These are phyloP conservation scores for Phytophthora ramorum DNA, from an alignment of 352 stramenopile species.

Conservation along the genomic window DNA sequence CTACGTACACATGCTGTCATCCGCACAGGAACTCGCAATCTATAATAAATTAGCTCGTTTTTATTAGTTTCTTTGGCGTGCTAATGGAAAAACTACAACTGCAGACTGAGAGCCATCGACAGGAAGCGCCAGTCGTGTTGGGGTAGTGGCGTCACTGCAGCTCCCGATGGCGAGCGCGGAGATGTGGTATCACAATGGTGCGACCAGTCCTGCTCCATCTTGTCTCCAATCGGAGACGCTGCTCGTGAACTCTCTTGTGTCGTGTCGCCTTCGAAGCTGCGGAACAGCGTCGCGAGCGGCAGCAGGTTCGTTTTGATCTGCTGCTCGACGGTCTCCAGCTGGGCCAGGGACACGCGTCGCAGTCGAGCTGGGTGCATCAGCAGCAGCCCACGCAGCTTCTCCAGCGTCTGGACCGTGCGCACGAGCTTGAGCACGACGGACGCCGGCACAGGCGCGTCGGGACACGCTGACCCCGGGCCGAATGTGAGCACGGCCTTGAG, in stretches of 20 bases:
- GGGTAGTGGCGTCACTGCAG: constrained; percentile 11
- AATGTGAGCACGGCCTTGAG: constrained; percentile 39
- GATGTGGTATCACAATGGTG: constrained; percentile 18
- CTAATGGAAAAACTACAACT: constrained; percentile 35
- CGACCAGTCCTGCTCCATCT: constrained; percentile 26
- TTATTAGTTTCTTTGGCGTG: background rate
- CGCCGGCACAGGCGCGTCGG: constrained; percentile 17
- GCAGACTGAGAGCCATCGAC: constrained; percentile 48
- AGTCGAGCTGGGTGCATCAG: constrained; percentile 34
- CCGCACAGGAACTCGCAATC: background rate
- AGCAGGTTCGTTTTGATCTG: constrained; percentile 48
- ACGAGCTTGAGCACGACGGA: constrained; percentile 42
- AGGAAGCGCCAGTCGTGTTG: constrained; percentile 42
- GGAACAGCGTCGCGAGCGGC: constrained; percentile 42
- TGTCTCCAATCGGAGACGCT: background rate
- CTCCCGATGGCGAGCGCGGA: constrained; percentile 38
- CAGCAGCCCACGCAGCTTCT: constrained; percentile 40
- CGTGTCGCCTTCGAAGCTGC: constrained; percentile 36
- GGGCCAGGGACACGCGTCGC: constrained; percentile 30
- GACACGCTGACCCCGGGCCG: constrained; percentile 28
- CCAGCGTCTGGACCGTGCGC: constrained; percentile 45
- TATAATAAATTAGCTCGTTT: constrained; percentile 42
- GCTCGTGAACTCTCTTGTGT: background rate
- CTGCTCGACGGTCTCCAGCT: constrained; percentile 41
- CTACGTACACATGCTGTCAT: background rate